Evolutionary conservation across 1,139 yeast genomes (phyloP), one percentile per base, ranked within the genome.

Genomic region (Saccharomycopsis hybrid): DNA sequence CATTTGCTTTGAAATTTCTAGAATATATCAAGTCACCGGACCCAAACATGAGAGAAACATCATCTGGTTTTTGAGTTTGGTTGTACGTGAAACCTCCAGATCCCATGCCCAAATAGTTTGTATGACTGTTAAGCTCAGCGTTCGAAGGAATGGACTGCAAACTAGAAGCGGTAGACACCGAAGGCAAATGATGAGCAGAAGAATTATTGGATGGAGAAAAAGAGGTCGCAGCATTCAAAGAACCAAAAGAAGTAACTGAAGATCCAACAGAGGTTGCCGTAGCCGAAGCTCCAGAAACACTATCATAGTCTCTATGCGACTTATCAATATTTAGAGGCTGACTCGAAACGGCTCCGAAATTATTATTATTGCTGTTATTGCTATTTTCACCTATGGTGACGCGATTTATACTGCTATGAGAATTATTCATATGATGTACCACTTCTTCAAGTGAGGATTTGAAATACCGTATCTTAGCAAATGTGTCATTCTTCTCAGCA

Each of bases 51-150:
- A 18, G 18, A 32, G 13, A 18, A 35, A 18, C 24, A 24, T 13
- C 24, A 24, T 36, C 13, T 5, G 39, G 5, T 7, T 11, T 41
- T 7, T 3, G 5, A n/a, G 8, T 27, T 30, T n/a, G 28, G 3
- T 29, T n/a, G 39, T 50, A 50, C 35, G 48, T 41, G 18, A 50
- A 30, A 41, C 48, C 53, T 2, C 53, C 53, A n/a, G 48, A 44
- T 3, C 53, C 53, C 33, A 50, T 48, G 13, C 39, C 39, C 18
- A 36, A n/a, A 24, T 9, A 13, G 24, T 36, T 36, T 18, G 18
- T 18, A 18, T 18, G 18, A 18, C 18, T 18, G 18, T 18, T 18
- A 18, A 18, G 18, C 18, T 18, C 18, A 7, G 24, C 24, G 18
- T 36, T 24, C 9, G 13, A 5, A 11, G 39, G 24, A 18, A 18